These are phyloP conservation scores for Clausena lansium DNA, from an alignment of 345 rosid species.

Conservation along the genomic window DNA sequence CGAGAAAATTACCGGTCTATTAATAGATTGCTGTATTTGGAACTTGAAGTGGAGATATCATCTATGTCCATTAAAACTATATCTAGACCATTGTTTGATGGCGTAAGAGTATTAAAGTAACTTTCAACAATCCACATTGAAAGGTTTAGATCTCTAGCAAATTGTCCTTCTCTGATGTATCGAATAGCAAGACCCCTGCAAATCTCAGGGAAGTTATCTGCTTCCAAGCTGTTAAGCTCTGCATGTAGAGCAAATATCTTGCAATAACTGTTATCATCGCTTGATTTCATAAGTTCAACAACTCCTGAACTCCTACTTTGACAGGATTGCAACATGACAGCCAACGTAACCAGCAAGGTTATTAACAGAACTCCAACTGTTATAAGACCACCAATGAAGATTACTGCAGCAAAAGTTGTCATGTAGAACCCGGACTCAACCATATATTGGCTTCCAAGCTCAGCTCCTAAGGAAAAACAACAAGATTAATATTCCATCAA, in stretches of 20 bases:
- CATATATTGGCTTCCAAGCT: conserved; percentile 48
- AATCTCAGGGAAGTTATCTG: conserved; percentile 45
- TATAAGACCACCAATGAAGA: conserved; percentile 59
- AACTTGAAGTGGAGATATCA: conserved; percentile 34
- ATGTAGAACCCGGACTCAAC: conserved; percentile 75
- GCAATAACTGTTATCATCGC: conserved; percentile 48
- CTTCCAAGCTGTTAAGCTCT: conserved; percentile 51
- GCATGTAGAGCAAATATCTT: conserved; percentile 50
- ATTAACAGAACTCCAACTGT: conserved; percentile 59
- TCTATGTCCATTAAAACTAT: conserved; percentile 70
- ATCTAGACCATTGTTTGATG: conserved; percentile 36
- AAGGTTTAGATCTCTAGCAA: conserved; percentile 51
- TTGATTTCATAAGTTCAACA: conserved; percentile 35
- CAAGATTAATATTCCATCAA: conserved; percentile 2
- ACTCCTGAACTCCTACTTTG: conserved; percentile 44
- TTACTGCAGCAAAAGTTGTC: conserved; percentile 70
- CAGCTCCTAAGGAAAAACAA: conserved; percentile 31
- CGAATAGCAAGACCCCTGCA: conserved; percentile 49
- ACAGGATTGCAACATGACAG: conserved; percentile 79
- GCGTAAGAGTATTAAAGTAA: conserved; percentile 39
- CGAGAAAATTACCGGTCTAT: conserved; percentile 33
- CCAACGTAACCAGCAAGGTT: conserved; percentile 56
- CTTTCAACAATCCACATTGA: conserved; percentile 41
- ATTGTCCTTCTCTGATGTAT: conserved; percentile 45
- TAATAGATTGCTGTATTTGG: conserved; percentile 8